Percentiles rank a stretch among this genome's conserved stretches.
Conservation (phyloP, 495 filamentous ascomycete species). For the Extremus antarcticus region DNA sequence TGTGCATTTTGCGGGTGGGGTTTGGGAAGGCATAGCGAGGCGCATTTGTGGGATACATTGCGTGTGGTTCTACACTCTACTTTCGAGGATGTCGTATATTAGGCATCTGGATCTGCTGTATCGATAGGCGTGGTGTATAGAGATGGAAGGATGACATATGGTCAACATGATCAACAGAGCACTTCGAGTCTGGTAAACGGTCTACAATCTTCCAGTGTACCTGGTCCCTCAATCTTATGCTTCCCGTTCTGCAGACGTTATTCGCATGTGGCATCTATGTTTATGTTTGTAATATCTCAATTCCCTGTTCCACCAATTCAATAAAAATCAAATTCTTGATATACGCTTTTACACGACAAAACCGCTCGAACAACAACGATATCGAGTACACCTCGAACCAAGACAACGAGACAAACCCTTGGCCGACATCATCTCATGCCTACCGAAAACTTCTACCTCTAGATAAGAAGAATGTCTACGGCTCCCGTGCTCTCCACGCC, state of each 20-base stretch:
- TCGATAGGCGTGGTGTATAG: not conserved
- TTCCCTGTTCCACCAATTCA: too few relatives aligned
- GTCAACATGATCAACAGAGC: too few relatives aligned
- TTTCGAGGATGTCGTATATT: not conserved
- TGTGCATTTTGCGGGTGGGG: not conserved
- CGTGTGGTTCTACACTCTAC: not conserved
- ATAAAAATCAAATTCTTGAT: too few relatives aligned
- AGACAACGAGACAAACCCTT: not conserved
- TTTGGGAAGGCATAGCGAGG: not conserved
- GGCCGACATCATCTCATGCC: not conserved
- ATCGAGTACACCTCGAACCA: too few relatives aligned
- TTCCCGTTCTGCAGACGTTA: too few relatives aligned
- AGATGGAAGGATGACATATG: not conserved
- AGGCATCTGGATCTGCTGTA: not conserved
- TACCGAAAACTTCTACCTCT: not conserved
- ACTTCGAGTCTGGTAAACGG: too few relatives aligned
- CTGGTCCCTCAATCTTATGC: too few relatives aligned
- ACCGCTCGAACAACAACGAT: too few relatives aligned
- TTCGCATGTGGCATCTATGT: too few relatives aligned
- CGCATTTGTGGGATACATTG: not conserved
- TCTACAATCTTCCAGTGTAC: not conserved
- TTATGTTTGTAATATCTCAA: too few relatives aligned
- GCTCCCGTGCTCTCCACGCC: constrained; percentile 82
- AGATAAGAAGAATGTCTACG: not conserved
- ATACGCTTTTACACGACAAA: too few relatives aligned